A percentile compares a stretch with the other conserved stretches of the same genome.
phyloP scores from a whole-genome alignment of 2,329 filamentous ascomycete species.

The Aspergillus quadrilineatus region DNA sequence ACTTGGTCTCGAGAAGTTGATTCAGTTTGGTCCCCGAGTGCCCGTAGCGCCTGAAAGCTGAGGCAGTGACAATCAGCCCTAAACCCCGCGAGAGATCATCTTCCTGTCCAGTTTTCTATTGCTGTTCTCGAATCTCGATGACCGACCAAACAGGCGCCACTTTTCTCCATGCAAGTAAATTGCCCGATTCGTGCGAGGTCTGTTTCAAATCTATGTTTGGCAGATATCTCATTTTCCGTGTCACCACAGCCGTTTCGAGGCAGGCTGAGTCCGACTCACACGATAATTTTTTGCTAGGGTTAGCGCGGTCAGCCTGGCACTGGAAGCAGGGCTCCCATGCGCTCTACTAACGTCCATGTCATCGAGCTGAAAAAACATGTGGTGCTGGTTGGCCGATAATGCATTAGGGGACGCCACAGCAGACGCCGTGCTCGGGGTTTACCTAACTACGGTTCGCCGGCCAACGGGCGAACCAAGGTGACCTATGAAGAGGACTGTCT shows the following conservation, averaged over 20 bases:
- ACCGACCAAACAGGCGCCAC: not conserved
- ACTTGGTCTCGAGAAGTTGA: not conserved
- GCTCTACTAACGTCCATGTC: not conserved
- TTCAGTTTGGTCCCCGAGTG: not conserved
- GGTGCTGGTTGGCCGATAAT: not conserved
- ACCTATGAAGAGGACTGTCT: not conserved
- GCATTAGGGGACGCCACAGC: not conserved
- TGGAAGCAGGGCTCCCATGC: not conserved
- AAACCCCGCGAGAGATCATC: not conserved
- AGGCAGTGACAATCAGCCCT: not conserved
- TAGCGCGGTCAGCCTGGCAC: not conserved
- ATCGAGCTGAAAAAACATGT: not conserved
- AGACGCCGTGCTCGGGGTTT: slow-evolving; percentile 10
- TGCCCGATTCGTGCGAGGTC: not conserved
- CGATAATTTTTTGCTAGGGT: slow-evolving; percentile 2
- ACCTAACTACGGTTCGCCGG: slow-evolving; percentile 5
- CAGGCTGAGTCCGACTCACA: slow-evolving; percentile 1
- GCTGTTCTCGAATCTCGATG: not conserved
- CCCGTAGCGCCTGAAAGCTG: not conserved
- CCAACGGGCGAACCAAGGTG: not conserved
- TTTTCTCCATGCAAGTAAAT: not conserved
- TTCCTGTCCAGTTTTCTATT: not conserved
- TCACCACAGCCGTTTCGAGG: slow-evolving; percentile 5
- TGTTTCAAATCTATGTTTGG: slow-evolving; percentile 1
- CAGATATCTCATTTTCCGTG: not conserved